Evolutionary conservation across 371 early-diverging fungal genomes (phyloP).

Genomic region (Mucor ambiguus): DNA sequence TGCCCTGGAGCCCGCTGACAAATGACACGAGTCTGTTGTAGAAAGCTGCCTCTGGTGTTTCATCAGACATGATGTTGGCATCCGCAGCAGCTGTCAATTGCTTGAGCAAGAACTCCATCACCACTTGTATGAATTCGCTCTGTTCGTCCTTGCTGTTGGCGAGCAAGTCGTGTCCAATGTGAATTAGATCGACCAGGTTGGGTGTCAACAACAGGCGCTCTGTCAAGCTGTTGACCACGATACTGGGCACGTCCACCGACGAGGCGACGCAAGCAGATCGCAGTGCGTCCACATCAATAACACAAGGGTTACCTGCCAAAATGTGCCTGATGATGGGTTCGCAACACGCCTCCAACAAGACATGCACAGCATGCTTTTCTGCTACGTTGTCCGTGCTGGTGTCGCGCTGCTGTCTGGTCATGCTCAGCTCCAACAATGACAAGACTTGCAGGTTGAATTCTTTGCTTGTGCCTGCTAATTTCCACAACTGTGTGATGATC

Average conservation of each 20-base stretch:
- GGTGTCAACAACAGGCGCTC: slow-evolving; percentile 17
- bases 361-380: slow-evolving; percentile 14
- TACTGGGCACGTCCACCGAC: slow-evolving; percentile 26
- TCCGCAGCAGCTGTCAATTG: slow-evolving; percentile 24
- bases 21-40: slow-evolving; percentile 22
- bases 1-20: background rate
- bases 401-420: slow-evolving; percentile 10
- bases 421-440: slow-evolving; percentile 27
- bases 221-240: slow-evolving; percentile 17
- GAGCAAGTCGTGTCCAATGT: slow-evolving; percentile 24
- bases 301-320: slow-evolving; percentile 31
- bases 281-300: slow-evolving; percentile 15
- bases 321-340: slow-evolving; percentile 33
- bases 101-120: slow-evolving; percentile 26
- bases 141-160: background rate
- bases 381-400: background rate
- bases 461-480: slow-evolving; percentile 5
- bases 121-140: slow-evolving; percentile 10
- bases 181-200: slow-evolving; percentile 24
- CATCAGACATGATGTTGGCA: slow-evolving; percentile 20
- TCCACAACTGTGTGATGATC: slow-evolving; percentile 33
- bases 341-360: slow-evolving; percentile 31
- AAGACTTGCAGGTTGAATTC: slow-evolving; percentile 26
- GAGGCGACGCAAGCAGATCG: slow-evolving; percentile 23
- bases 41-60: slow-evolving; percentile 25